phyloP scores from a whole-genome alignment of 306 rosid genomes.

The Cucumis hystrix region DNA sequence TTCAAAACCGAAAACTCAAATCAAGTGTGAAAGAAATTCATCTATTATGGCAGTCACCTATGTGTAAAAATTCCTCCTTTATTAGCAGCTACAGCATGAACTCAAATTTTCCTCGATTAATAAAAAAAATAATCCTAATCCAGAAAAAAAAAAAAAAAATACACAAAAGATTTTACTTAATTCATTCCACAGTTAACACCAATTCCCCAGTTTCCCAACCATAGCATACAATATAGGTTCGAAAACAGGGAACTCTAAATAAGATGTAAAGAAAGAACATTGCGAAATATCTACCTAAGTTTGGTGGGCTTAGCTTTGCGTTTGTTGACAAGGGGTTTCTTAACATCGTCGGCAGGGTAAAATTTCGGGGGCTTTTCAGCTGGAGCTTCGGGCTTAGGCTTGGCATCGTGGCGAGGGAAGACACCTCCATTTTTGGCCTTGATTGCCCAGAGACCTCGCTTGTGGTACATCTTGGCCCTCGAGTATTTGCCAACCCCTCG shows the following conservation, averaged over 20 bases:
- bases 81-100: background rate
- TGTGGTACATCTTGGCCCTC: constrained; percentile 46
- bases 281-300: constrained; percentile 23
- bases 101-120: too few species aligned
- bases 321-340: constrained; percentile 37
- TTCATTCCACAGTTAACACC: background rate
- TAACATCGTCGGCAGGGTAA: constrained; percentile 40
- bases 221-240: background rate
- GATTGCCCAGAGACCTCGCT: constrained; percentile 56
- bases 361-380: constrained; percentile 27
- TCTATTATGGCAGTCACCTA: background rate
- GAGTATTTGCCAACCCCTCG: constrained; percentile 49
- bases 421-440: constrained; percentile 56
- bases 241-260: background rate
- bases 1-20: background rate
- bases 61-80: background rate
- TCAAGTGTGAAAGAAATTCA: background rate
- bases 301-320: constrained; percentile 33
- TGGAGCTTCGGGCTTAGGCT: constrained; percentile 20
- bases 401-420: constrained; percentile 42
- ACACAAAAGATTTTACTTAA: background rate
- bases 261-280: background rate
- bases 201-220: background rate
- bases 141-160: background rate
- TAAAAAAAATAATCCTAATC: too few species aligned